Evolutionary conservation across 1,139 yeast genomes (phyloP).

Genomic region (Yamadazyma pseudoaaseri): DNA sequence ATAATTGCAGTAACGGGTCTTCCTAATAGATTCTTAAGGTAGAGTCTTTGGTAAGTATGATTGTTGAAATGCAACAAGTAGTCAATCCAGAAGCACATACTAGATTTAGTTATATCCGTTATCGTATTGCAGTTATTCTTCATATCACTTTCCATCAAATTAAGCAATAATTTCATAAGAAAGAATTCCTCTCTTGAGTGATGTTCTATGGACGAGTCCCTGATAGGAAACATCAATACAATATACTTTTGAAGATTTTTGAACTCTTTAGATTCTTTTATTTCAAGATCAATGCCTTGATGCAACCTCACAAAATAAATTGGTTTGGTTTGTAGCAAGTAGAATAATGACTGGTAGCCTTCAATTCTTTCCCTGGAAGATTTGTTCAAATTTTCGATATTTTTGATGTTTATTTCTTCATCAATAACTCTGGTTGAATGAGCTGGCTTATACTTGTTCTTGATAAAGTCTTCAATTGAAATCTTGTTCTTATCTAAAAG

Average conservation of each 20-base stretch:
- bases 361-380: constrained; percentile 48
- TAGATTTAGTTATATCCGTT: constrained; percentile 36
- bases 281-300: constrained; percentile 19
- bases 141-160: constrained; percentile 50
- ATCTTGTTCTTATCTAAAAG: constrained; percentile 76
- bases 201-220: constrained; percentile 25
- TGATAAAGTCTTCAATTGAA: constrained; percentile 69
- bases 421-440: constrained; percentile 16
- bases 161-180: constrained; percentile 58
- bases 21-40: constrained; percentile 53
- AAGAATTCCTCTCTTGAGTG: constrained; percentile 74
- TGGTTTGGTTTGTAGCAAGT: constrained; percentile 83
- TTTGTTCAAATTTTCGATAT: constrained; percentile 33
- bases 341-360: constrained; percentile 74
- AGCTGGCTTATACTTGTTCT: constrained; percentile 47
- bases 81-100: constrained; percentile 44
- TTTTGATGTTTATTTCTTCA: constrained; percentile 18
- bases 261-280: constrained; percentile 20
- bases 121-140: constrained; percentile 22
- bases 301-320: constrained; percentile 62
- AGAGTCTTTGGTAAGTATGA: constrained; percentile 57
- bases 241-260: constrained; percentile 46
- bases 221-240: constrained; percentile 48
- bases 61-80: constrained; percentile 57
- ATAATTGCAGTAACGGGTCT: constrained; percentile 47